Evolutionary conservation across 768 basidiomycete species (phyloP), one percentile per base, ranked within the genome.

Genomic region (Xerocomellus intermedius): DNA sequence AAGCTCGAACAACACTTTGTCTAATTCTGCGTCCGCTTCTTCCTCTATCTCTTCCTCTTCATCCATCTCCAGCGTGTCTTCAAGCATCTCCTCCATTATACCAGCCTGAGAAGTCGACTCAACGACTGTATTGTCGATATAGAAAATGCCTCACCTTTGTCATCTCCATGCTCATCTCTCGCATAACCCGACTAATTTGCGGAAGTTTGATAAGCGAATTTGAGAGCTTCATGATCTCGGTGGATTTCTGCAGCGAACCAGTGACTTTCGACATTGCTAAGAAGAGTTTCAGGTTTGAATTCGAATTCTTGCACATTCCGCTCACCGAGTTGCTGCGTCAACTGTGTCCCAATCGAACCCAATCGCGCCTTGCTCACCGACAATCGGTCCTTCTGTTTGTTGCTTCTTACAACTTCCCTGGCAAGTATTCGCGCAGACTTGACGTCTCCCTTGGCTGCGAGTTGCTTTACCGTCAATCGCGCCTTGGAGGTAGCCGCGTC

Each of bases 141-240:
- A 43, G n/a, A 45, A 45, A 38, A 9, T 13, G 37, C 50, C 77
- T 38, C 61, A 89, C 96, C 83, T 98, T 98, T 58, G 91, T 98
- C 97, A 98, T 98, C 73, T 99, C 97, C 88, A 95, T 93, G 63
- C 89, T 93, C 94, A 99, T 95, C 66, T 97, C 90, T 35, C 94
- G 83, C 97, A 99, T 99, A 1, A 84, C 82, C 58, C 85, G 87
- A 72, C 87, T 89, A 45, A 98, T 84, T 70, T 98, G 94, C 17
- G 97, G 97, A 16, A 99, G 79, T 64, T 86, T 94, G 60, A 98
- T 77, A 44, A 98, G 80, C 26, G 87, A 76, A 74, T 96, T 98
- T n/a, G 94, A 95, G 39, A 95, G 79, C 74, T 90, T 98, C 95
- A 99, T 98, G 57, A 98, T 98, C 70, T 98, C 95, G 1, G 96